These are phyloP conservation scores for Roridomyces roridus DNA, from an alignment of 768 basidiomycete species.

Conservation along the genomic window DNA sequence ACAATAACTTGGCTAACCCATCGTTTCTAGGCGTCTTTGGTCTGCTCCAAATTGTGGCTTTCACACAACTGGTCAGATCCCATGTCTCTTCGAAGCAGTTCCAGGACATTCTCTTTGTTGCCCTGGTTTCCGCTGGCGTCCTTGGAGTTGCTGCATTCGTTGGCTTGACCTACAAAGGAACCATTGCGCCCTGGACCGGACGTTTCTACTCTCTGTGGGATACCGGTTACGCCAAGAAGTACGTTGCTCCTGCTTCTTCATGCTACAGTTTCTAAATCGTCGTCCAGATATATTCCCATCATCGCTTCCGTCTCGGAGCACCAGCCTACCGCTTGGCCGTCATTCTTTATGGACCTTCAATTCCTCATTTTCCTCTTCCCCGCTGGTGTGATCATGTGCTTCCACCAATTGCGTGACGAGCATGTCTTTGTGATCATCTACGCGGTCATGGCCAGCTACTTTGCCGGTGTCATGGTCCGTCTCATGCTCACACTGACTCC, in stretches of 20 bases:
- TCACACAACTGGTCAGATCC: slow-evolving; percentile 85
- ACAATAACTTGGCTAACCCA: slow-evolving; percentile 13
- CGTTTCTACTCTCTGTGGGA: slow-evolving; percentile 99
- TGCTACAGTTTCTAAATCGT: slow-evolving; percentile 13
- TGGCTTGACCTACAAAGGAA: slow-evolving; percentile 88
- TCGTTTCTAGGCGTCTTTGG: slow-evolving; percentile 83
- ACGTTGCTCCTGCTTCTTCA: slow-evolving; percentile 28
- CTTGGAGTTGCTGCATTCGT: slow-evolving; percentile 78
- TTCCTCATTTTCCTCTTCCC: slow-evolving; percentile 99
- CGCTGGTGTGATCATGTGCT: slow-evolving; percentile 92
- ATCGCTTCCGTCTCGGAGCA: slow-evolving; percentile 99
- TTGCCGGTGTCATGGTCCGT: slow-evolving; percentile 99
- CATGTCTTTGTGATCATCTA: slow-evolving; percentile 99
- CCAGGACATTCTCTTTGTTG: slow-evolving; percentile 75
- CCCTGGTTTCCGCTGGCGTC: slow-evolving; percentile 71
- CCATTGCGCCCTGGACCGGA: slow-evolving; percentile 99
- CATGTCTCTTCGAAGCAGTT: slow-evolving; percentile 94
- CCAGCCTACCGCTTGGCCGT: slow-evolving; percentile 99
- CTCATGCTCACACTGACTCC: slow-evolving; percentile 98
- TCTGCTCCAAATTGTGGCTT: slow-evolving; percentile 93
- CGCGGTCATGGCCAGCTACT: slow-evolving; percentile 94
- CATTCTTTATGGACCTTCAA: slow-evolving; percentile 99
- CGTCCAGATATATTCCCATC: slow-evolving; percentile 88
- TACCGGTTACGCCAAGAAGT: slow-evolving; percentile 99
- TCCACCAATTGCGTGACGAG: slow-evolving; percentile 93